Base-by-base conservation (phyloP, 2,329 filamentous ascomycete genomes). In the Fusarium begoniae region DNA sequence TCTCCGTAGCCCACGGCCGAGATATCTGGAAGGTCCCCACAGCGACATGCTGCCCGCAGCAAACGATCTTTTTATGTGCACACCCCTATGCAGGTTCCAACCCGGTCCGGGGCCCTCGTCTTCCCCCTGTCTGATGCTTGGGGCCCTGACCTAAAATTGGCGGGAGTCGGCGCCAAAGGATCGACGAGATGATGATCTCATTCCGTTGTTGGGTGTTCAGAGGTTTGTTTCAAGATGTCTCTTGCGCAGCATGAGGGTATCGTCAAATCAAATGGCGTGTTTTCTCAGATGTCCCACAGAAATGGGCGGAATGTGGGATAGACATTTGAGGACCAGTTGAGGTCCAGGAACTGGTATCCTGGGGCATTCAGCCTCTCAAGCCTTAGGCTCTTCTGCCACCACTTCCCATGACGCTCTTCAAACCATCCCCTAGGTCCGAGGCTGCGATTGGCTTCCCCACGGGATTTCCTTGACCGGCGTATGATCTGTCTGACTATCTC, bases 151-250 rank as follows among this genome's bases (percentile, higher is more conserved):
- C 62, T 72, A 75, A 75, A 76, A 73, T 72, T 76, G 76, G 72
- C 74, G 76, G 75, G 75, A 78, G 66, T 78, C 73, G 75, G 76
- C 72, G 76, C 67, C 75, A 77, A 74, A 75, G 59, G 76, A 78
- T 78, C 76, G 75, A 78, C 76, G 70, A 72, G 70, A 72, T 73
- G 75, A 78, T 78, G 76, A 78, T 78, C 76, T 78, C 76, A 78
- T 78, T 78, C 76, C 73, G 69, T 63, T 75, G 76, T 76, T 75
- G 75, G 73, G 41, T 68, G 66, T 69, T 64, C 73, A 74, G 76
- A 75, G 72, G 76, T 77, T 77, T 78, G 76, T 78, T 78, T 78
- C 76, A 78, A 78, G 72, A 74, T 77, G 63, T 69, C 30, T 63
- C 53, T 68, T 59, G 40, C 61, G 61, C 63, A 63, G 64, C 45